Base-by-base conservation (phyloP, 768 basidiomycete species). In the Termitomyces sp. region DNA sequence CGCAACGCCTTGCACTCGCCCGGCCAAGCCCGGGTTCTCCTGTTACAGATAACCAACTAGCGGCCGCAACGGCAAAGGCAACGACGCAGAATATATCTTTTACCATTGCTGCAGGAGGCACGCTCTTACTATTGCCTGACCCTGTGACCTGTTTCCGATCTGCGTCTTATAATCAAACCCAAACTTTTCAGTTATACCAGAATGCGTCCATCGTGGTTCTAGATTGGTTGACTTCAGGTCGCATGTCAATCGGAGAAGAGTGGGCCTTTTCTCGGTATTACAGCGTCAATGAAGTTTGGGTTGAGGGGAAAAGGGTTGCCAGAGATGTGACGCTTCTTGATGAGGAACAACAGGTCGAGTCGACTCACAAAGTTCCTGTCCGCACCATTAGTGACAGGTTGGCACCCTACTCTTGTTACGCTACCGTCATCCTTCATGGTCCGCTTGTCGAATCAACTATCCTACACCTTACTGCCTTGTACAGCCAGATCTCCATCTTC, bases 191-290 rank as follows among this genome's bases (percentile, higher is more conserved):
- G 54, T 77, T 97, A 35, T 77, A 77, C 9, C 64, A 64, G 10
- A 76, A 76, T 42, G 79, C 87, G 9, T 90, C 88, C 12, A 73
- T 86, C 8, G 78, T 91, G 41, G 70, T 95, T 1, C 79, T 98
- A 16, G 96, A 98, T 67, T 97, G 94, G 92, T 73, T 93, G 56
- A 97, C 94, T 1, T 89, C 91, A 3, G 96, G 96, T 11, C 82
- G 96, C 35, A 85, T 83, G 67, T 79, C 85, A 8, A 76, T 84
- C 25, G 89, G 90, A 30, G 96, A 98, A 66, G 86, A 91, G 51
- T 98, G 96, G 96, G 84, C 70, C 3, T 95, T 98, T 68, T 82
- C 88, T 49, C 76, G 81, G 57, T 98, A 96, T 68, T 82, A 86
- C 67, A 94, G 90, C 63, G 70, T 81, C 54, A 98, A 98, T 68